Percentiles rank a stretch among this genome's conserved stretches.
phyloP scores from a whole-genome alignment of 495 filamentous ascomycete species.

The Talaromyces borbonicus region DNA sequence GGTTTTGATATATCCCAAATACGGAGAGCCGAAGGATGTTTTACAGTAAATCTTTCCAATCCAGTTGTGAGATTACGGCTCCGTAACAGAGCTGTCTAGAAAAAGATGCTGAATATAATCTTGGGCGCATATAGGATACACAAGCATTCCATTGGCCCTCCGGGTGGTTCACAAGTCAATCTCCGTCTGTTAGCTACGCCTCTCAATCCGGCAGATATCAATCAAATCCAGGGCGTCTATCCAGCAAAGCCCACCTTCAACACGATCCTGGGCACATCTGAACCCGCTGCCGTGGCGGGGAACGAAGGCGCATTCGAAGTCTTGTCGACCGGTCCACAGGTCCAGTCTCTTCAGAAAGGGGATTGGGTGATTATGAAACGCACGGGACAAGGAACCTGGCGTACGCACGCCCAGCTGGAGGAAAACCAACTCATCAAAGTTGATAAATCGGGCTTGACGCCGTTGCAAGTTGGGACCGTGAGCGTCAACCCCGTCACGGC shows the following conservation, averaged over 20 bases:
- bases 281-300: conserved; percentile 66
- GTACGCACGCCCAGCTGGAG: conserved; percentile 75
- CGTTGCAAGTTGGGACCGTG: conserved; percentile 72
- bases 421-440: conserved; percentile 56
- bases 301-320: conserved; percentile 94
- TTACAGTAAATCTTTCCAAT: conserved; percentile 44
- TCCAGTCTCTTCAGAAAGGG: conserved; percentile 49
- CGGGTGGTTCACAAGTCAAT: conserved; percentile 49
- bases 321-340: conserved; percentile 48
- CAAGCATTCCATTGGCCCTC: conserved; percentile 70
- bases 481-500: conserved; percentile 88
- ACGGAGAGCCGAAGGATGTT: conserved; percentile 79
- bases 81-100: no score
- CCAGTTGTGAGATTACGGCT: no score
- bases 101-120: no score
- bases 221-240: conserved; percentile 95
- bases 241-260: conserved; percentile 70
- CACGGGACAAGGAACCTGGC: conserved; percentile 81
- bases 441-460: conserved; percentile 55
- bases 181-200: conserved; percentile 76
- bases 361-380: conserved; percentile 87
- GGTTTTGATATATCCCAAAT: conserved; percentile 71
- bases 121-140: conserved; percentile 61
- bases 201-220: conserved; percentile 96
- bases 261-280: conserved; percentile 57